Base-by-base conservation (phyloP, 345 rosid species). In the Hibiscus mutabilis region DNA sequence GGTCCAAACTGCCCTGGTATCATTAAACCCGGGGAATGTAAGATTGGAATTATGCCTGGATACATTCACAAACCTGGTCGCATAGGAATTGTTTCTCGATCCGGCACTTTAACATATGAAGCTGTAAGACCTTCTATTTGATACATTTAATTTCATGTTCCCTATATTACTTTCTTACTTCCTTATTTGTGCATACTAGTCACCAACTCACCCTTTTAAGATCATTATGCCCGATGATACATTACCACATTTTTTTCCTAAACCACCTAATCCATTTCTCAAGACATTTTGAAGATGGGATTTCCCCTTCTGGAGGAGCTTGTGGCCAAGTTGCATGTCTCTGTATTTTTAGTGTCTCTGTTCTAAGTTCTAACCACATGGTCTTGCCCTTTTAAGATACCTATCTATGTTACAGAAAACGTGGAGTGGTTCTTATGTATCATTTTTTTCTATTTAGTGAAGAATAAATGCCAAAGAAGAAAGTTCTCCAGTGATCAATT, bases 1-100 rank as follows among this genome's bases (percentile, higher is more conserved):
- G 97, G 99, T 73, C 99, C 99, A 57, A 95, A 95, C 82, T 89
- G 94, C 82, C 94, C 94, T 37, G 94, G 94, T 19, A 85, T 89
- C 70, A 89, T 89, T 58, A 89, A 89, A 72, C 94, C 94, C 68
- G 94, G 91, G 68, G 94, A 89, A 77, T 87, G 94, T 79, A 89
- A 89, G 74, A 85, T 89, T 60, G 94, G 94, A 63, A 89, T 89
- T 64, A 92, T 95, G 99, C 97, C 99, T 6, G 99, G 97, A 31
- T 95, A 95, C 73, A 92, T 95, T 82, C 97, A 95, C 80, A 95
- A 95, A 78, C 97, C 99, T 29, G 99, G 97, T 52, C 93, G 93
- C 59, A 55, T 92, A 46, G 99, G 99, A 72, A 89, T 89, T 24
- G 94, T 89, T 75, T 89, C 94, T 67, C 89, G 99, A 37, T 95